phyloP scores from a whole-genome alignment of 371 early-diverging fungal genomes.

The Circinella minor region DNA sequence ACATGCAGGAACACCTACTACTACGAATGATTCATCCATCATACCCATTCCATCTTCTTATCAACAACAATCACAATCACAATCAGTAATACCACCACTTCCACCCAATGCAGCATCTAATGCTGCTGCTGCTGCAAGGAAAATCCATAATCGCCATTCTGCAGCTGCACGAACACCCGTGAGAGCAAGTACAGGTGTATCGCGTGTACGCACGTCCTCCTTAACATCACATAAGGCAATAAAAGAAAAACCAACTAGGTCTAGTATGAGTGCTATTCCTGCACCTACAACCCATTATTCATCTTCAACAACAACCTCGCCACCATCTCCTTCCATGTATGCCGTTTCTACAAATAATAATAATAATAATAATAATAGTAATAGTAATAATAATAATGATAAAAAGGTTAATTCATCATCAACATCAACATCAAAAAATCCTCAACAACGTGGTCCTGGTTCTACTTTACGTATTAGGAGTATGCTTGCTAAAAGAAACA shows the following conservation, averaged over 20 bases:
- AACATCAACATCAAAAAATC: constrained; percentile 15
- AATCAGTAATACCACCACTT: constrained; percentile 13
- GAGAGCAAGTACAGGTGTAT: constrained; percentile 20
- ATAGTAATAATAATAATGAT: constrained; percentile 1
- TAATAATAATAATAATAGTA: constrained; percentile 6
- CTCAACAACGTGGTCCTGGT: constrained; percentile 42
- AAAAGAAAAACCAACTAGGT: constrained; percentile 3
- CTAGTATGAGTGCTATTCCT: constrained; percentile 5
- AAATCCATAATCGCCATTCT: constrained; percentile 20
- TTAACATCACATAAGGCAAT: constrained; percentile 22
- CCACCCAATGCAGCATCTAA: constrained; percentile 4
- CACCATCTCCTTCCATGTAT: constrained; percentile 4
- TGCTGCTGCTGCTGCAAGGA: constrained; percentile 14
- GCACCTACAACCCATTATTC: neutral
- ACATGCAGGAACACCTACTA: constrained; percentile 8
- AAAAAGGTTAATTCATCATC: too few species aligned
- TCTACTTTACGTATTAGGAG: constrained; percentile 49
- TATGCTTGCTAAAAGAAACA: constrained; percentile 43
- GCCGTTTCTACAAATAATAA: neutral
- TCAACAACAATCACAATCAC: constrained; percentile 2
- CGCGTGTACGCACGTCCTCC: constrained; percentile 32
- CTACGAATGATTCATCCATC: neutral
- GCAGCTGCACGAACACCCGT: constrained; percentile 15
- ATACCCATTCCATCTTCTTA: constrained; percentile 1
- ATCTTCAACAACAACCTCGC: neutral